Evolutionary conservation across 2,329 filamentous ascomycete genomes (phyloP), one percentile per base, ranked within the genome.

Genomic region (Xylaria sp.): DNA sequence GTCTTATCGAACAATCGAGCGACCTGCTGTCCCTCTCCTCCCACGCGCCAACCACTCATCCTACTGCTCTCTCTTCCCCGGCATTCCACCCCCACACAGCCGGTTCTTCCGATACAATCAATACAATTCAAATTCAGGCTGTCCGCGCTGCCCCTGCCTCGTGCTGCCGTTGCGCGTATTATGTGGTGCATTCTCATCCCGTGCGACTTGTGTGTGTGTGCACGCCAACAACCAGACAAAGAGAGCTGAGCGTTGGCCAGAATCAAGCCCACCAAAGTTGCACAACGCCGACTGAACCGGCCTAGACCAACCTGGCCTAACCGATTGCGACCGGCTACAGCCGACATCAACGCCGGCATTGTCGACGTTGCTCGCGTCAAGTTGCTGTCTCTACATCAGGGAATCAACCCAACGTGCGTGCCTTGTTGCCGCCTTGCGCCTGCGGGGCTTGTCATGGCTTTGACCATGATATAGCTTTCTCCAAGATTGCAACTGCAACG

Each of bases 401-500:
- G 44, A 33, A 58, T 49, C 51, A 23, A 57, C 56, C 44, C 51
- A 23, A 57, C 56, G 17, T 38, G 46, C 26, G 23, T 59, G 44
- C 26, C 46, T 28, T 36, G 38, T 36, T 48, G 36, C 42, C 31
- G 59, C 64, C 42, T 42, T 42, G 66, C 70, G 64, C 63, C 68
- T 38, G 20, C 42, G 51, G n/a, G 60, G 46, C 59, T 56, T 71
- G 61, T 49, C 59, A 70, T 64, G 67, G 65, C 69, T 48, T 62
- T 56, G 42, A 62, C 66, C 38, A 66, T 59, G 59, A 65, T 49
- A 61, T 63, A 67, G 54, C 49, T 28, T 28, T 60, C 42, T 13
- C 42, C 36, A 66, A 46, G n/a, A 60, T 59, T 48, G 17, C 57
- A 66, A 48, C 59, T 48, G 17, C 57, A 66, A 48, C 59, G 23